These are phyloP conservation scores for Fusarium nodosum DNA, from an alignment of 2,329 filamentous ascomycete genomes.

Conservation along the genomic window DNA sequence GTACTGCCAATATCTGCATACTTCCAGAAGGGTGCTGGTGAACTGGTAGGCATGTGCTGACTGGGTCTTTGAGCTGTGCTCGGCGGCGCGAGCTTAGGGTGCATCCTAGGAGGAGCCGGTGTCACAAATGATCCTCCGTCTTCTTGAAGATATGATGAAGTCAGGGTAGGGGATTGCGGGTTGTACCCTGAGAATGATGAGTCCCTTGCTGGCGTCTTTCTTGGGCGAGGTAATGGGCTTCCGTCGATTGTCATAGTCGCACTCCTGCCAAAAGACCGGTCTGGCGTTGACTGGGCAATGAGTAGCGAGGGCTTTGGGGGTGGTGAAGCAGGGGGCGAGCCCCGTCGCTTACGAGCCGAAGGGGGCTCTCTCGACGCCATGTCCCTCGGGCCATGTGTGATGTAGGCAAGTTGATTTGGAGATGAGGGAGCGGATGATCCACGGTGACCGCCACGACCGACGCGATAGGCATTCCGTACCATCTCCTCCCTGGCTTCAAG, in stretches of 20 bases:
- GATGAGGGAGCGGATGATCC: constrained; percentile 81
- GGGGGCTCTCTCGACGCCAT: constrained; percentile 65
- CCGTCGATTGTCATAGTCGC: constrained; percentile 66
- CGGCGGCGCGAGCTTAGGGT: constrained; percentile 81
- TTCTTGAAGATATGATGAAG: constrained; percentile 71
- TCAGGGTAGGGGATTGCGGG: constrained; percentile 71
- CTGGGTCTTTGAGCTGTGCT: constrained; percentile 85
- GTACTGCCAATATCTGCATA: constrained; percentile 83
- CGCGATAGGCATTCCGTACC: constrained; percentile 76
- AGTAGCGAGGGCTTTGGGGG: constrained; percentile 64
- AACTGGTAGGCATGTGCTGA: constrained; percentile 87
- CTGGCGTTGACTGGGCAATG: constrained; percentile 68
- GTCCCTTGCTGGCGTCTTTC: constrained; percentile 61
- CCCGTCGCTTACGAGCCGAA: constrained; percentile 70
- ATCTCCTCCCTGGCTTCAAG: constrained; percentile 89
- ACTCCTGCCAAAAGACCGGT: constrained; percentile 56
- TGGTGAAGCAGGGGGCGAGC: constrained; percentile 68
- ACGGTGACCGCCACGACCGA: constrained; percentile 73
- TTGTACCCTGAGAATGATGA: constrained; percentile 64
- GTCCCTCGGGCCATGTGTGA: constrained; percentile 70
- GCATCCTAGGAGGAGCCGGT: constrained; percentile 78
- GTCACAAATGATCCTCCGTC: constrained; percentile 75
- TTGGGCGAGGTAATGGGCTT: constrained; percentile 71
- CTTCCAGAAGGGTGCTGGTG: constrained; percentile 90
- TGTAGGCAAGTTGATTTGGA: constrained; percentile 70